Base-by-base conservation (phyloP, 2,329 filamentous ascomycete species). In the Reticulascus tulasneorum region DNA sequence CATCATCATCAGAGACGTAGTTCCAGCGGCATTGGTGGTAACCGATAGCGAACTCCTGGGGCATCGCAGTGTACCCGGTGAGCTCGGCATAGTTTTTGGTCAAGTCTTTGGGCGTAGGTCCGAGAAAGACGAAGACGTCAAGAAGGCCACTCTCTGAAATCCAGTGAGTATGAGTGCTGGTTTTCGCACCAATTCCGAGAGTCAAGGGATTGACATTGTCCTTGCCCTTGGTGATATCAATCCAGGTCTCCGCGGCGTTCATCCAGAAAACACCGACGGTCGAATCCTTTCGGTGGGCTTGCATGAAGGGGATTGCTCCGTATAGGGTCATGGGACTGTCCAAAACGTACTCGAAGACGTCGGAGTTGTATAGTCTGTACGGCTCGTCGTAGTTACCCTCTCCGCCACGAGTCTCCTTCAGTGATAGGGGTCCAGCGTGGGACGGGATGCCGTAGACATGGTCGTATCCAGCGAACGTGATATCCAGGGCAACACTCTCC, bases 11-110 rank as follows among this genome's bases (percentile, higher is more conserved):
- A 2, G 88, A 94, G 38, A 96, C 83, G 58, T 98, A 98, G 66
- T 98, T 98, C 93, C 93, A 98, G 51, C 93, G 85, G 60, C 93
- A 97, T 61, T 98, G 93, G 56, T 98, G 93, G 62, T 97, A 96
- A 10, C 79, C 93, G 48, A 98, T 80, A 3, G 91, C 77, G 52
- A 96, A 96, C 46, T 93, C 84, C 53, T 95, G 89, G 2, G 93
- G 93, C 62, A 98, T 77, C 42, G 90, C 83, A 20, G 89, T 93
- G 53, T 82, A 91, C 18, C 93, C 93, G 8, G 93, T 98, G 29
- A 98, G 77, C 58, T 95, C 87, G 44, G 83, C 82, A 58, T 95
- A 98, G 20, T 77, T 79, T 51, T 82, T 84, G 46, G 83, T 84
- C 26, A 98, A 73, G 47, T 94, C 86, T 47, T 83, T 76, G 5